A percentile compares a stretch with the other conserved stretches of the same genome.
phyloP scores from a whole-genome alignment of 257 asterid genomes.

The Gentiana dahurica region DNA sequence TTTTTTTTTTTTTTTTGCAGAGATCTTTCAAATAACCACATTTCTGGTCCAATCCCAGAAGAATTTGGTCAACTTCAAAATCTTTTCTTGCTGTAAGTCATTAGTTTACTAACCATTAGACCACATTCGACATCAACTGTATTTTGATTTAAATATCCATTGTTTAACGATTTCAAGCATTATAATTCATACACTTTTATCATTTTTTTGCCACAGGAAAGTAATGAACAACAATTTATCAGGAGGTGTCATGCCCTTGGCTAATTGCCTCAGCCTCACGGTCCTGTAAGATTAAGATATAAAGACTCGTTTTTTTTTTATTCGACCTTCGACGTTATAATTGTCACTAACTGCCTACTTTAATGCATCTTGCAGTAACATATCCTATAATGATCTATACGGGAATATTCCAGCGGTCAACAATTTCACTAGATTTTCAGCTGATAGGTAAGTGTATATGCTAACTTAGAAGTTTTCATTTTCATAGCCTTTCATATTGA shows the following conservation, averaged over 20 bases:
- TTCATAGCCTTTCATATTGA: background rate
- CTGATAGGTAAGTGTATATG: slow-evolving; percentile 36
- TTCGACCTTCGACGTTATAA: too few relatives aligned
- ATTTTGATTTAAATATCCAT: too few relatives aligned
- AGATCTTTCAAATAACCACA: slow-evolving; percentile 79
- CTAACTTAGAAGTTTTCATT: background rate
- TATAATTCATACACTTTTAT: too few relatives aligned
- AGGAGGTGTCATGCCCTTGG: slow-evolving; percentile 61
- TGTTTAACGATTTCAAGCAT: too few relatives aligned
- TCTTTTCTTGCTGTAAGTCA: slow-evolving; percentile 65
- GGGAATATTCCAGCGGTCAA: slow-evolving; percentile 80
- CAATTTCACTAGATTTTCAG: slow-evolving; percentile 80
- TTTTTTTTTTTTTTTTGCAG: slow-evolving; percentile 27
- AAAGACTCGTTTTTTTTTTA: background rate
- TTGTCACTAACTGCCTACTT: background rate
- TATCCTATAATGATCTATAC: slow-evolving; percentile 68
- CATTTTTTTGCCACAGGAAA: slow-evolving; percentile 27
- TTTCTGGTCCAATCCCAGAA: slow-evolving; percentile 71
- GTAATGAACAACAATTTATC: slow-evolving; percentile 76
- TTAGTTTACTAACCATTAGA: background rate
- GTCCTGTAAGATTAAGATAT: slow-evolving; percentile 47
- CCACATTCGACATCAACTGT: too few relatives aligned
- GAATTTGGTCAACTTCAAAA: slow-evolving; percentile 90
- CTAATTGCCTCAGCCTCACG: slow-evolving; percentile 62
- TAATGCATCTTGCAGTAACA: slow-evolving; percentile 39